Conservation (phyloP, 1,284 basidiomycete genomes). For the Moesziomyces aphidis region DNA sequence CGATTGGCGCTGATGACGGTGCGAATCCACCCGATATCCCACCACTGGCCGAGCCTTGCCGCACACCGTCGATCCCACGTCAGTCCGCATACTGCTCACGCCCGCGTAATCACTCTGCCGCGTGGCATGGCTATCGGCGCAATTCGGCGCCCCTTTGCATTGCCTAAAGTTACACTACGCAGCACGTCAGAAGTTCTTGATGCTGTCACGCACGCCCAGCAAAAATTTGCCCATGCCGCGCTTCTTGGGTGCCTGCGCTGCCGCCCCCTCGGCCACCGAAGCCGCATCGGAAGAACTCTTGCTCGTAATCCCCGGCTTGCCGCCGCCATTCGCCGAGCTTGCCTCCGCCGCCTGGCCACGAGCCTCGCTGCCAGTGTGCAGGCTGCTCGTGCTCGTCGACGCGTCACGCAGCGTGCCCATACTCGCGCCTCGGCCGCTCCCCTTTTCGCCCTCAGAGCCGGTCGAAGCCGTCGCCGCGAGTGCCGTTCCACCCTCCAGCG, state of each 20-base stretch:
- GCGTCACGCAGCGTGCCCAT: constrained; percentile 30
- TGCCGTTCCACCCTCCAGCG: background rate
- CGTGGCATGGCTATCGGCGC: background rate
- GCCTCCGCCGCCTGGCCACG: background rate
- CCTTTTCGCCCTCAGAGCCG: background rate
- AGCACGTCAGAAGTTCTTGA: constrained; percentile 35
- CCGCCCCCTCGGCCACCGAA: constrained; percentile 1
- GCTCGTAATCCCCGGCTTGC: background rate
- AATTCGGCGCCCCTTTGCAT: background rate
- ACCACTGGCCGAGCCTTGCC: too few species aligned
- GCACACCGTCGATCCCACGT: background rate
- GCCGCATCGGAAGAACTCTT: background rate
- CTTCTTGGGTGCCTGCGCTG: constrained; percentile 24
- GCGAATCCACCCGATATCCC: background rate
- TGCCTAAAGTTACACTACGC: background rate
- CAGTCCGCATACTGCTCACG: background rate
- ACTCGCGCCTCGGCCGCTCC: background rate
- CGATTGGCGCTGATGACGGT: background rate
- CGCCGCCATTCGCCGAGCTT: too few species aligned
- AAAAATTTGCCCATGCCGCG: constrained; percentile 47
- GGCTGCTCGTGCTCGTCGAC: constrained; percentile 36
- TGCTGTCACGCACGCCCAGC: constrained; percentile 40
- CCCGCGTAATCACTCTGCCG: background rate
- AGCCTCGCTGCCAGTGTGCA: constrained; percentile 8
- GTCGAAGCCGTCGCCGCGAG: background rate